phyloP scores from a whole-genome alignment of 2,329 filamentous ascomycete genomes.

The Curvularia spicifera region DNA sequence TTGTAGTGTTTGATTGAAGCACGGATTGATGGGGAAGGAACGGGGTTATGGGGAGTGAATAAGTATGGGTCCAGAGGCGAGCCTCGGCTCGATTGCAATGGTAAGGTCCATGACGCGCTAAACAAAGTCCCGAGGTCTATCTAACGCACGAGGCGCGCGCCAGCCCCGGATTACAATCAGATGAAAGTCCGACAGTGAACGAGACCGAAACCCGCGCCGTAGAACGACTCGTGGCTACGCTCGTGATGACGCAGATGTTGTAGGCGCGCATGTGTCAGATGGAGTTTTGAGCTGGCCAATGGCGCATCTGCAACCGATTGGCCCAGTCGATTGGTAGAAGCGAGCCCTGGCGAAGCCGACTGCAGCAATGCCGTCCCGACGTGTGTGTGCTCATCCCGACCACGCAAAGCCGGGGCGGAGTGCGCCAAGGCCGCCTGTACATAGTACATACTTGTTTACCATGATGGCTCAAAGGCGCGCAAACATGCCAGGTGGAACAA shows the following conservation, averaged over 20 bases:
- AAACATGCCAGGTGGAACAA: background rate
- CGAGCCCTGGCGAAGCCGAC: slow-evolving; percentile 1
- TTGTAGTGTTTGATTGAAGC: slow-evolving; percentile 23
- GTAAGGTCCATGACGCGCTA: slow-evolving; percentile 25
- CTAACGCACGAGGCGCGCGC: slow-evolving; percentile 5
- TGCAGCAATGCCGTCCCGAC: too few relatives aligned
- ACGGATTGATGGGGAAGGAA: slow-evolving; percentile 16
- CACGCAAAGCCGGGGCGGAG: background rate
- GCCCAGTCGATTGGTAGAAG: slow-evolving; percentile 1
- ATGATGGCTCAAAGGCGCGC: background rate
- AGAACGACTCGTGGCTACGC: slow-evolving; percentile 2
- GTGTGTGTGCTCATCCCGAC: background rate
- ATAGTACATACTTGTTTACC: too few relatives aligned
- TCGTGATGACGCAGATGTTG: slow-evolving; percentile 6
- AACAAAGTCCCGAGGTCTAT: slow-evolving; percentile 32
- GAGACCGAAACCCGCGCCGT: background rate
- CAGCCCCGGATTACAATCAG: slow-evolving; percentile 1
- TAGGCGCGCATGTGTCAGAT: background rate
- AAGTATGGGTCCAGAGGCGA: slow-evolving; percentile 19
- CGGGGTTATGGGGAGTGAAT: slow-evolving; percentile 12
- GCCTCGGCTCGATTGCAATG: slow-evolving; percentile 35
- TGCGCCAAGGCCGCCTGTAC: background rate
- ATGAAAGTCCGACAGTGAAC: slow-evolving; percentile 2
- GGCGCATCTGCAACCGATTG: background rate
- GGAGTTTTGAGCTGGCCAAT: background rate